Base-by-base conservation (phyloP, 1,284 basidiomycete genomes). In the Boletus smithii region DNA sequence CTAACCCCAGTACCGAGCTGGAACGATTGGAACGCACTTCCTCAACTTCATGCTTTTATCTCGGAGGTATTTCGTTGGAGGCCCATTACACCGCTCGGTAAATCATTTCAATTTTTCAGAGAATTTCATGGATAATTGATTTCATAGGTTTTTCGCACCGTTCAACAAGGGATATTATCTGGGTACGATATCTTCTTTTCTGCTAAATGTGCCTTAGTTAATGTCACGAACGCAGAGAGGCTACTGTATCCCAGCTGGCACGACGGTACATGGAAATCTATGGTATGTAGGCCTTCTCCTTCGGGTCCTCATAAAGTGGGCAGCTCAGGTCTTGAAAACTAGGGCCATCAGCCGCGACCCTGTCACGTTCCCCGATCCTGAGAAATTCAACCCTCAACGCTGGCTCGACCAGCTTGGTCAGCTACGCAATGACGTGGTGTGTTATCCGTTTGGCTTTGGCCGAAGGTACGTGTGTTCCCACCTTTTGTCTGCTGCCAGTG, bases 11-110 rank as follows among this genome's bases (percentile, higher is more conserved):
- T 53, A 11, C 81, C 81, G 0, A 73, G 65, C 0, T 74, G 77
- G 46, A 67, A 69, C 7, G 84, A 85, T 55, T 65, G 73, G 55
- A 62, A 74, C 0, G 53, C 59, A 26, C 70, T 86, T 5, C 76
- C 79, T 1, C 74, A 79, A 53, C 71, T 82, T 2, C 74, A 73
- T 39, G 84, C 83, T 0, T 87, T 83, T 58, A 74, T 83, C 16
- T 59, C 75, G 17, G 83, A 87, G 60, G 68, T 73, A 0, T 79
- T 77, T 42, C 69, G 85, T 23, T 87, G 85, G 85, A 66, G 82
- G 42, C 83, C 83, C 17, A 74, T 81, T 5, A 74, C 67, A 16
- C 75, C 76, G 0, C 69, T 74, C 24, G 78, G 77, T 73, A 49
- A 38, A 8, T 1, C 17, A 35, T n/a, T 23, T 10, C 3, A 26